Conservation (phyloP, 345 rosid species). For the Salix koriyanagi region DNA sequence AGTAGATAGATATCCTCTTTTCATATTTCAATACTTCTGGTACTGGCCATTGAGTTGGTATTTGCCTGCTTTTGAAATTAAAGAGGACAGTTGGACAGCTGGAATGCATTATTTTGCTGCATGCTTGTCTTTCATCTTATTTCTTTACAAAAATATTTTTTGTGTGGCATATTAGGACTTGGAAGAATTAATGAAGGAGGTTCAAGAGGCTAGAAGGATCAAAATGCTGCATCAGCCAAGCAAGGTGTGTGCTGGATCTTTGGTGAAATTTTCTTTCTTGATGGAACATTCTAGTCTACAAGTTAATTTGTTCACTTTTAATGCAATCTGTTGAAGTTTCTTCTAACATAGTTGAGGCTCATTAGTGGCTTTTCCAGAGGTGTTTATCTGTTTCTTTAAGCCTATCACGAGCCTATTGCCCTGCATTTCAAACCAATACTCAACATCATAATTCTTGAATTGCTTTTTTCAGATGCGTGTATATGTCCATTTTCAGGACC, state of each 20-base stretch:
- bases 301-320: neutral
- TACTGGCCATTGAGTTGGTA: neutral
- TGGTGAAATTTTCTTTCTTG: constrained; percentile 11
- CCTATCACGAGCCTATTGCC: neutral
- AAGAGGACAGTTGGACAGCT: neutral
- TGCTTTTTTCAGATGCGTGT: neutral
- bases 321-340: neutral
- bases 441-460: neutral
- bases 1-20: neutral
- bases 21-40: neutral
- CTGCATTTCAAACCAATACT: neutral
- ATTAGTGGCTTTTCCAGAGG: neutral
- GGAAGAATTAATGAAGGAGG: constrained; percentile 91
- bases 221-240: constrained; percentile 99
- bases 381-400: neutral
- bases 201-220: constrained; percentile 98
- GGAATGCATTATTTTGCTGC: constrained; percentile 7
- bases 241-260: constrained; percentile 51
- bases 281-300: too few relatives aligned
- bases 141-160: neutral
- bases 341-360: neutral
- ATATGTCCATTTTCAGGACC: neutral
- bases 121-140: neutral
- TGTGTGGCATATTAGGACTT: constrained; percentile 56
- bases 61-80: neutral